phyloP scores from a whole-genome alignment of 140 eudicot species.

The Oenanthe javanica region DNA sequence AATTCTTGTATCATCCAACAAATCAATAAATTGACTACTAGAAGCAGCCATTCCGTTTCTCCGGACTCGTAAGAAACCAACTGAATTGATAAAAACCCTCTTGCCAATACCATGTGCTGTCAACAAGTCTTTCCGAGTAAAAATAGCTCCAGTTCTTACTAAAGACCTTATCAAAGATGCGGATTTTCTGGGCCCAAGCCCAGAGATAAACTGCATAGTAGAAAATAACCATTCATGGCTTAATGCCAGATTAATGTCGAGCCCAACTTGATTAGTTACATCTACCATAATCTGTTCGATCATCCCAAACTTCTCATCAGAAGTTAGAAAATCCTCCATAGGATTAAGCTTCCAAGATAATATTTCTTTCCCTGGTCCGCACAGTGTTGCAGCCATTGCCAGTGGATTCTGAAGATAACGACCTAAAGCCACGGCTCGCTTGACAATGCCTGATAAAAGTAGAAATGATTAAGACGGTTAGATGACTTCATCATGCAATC shows the following conservation, averaged over 20 bases:
- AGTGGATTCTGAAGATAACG: conserved; percentile 92
- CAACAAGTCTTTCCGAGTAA: conserved; percentile 71
- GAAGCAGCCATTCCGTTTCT: conserved; percentile 81
- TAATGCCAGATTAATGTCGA: conserved; percentile 82
- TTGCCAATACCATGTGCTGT: conserved; percentile 69
- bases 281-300: conserved; percentile 95
- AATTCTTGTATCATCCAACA: conserved; percentile 87
- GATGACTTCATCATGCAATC: background rate
- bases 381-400: conserved; percentile 86
- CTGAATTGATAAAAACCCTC: conserved; percentile 84
- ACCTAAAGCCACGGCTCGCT: conserved; percentile 94
- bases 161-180: conserved; percentile 80
- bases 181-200: conserved; percentile 95
- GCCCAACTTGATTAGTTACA: conserved; percentile 91
- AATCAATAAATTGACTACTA: conserved; percentile 67
- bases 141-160: conserved; percentile 73
- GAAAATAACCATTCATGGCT: conserved; percentile 97
- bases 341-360: conserved; percentile 85
- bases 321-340: conserved; percentile 64
- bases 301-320: conserved; percentile 92
- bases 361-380: conserved; percentile 85
- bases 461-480: background rate
- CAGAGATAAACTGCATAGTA: conserved; percentile 84
- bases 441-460: conserved; percentile 54
- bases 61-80: conserved; percentile 89